Conservation (phyloP, 768 basidiomycete species). For the Suillus fuscotomentosus region DNA sequence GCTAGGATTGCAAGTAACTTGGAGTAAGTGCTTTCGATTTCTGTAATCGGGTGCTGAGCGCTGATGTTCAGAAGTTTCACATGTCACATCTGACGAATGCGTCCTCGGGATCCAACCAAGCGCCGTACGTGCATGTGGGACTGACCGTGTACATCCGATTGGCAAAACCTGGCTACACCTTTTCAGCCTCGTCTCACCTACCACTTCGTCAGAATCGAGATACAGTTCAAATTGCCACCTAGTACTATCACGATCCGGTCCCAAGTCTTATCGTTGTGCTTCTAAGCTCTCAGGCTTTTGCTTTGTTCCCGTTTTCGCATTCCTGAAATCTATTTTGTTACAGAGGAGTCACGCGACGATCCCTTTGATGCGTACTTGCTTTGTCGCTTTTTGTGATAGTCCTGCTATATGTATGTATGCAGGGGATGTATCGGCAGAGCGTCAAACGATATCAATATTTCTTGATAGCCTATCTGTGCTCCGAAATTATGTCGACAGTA, state of each 20-base stretch:
- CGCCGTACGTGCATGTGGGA: background rate
- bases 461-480: background rate
- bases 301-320: background rate
- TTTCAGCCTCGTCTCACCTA: background rate
- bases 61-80: background rate
- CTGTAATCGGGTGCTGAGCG: background rate
- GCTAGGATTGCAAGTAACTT: slow-evolving; percentile 7
- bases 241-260: background rate
- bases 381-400: background rate
- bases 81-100: background rate
- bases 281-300: background rate
- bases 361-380: background rate
- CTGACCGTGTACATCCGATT: background rate
- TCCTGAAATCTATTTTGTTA: background rate
- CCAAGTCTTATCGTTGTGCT: background rate
- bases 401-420: background rate
- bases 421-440: background rate
- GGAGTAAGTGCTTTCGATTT: background rate
- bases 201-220: background rate
- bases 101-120: background rate
- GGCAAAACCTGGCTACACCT: background rate
- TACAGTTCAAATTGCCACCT: background rate
- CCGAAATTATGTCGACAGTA: background rate
- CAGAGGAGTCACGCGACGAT: background rate
- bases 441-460: background rate